phyloP scores from a whole-genome alignment of 352 stramenopile genomes.

The Aphanomyces cochlioides region DNA sequence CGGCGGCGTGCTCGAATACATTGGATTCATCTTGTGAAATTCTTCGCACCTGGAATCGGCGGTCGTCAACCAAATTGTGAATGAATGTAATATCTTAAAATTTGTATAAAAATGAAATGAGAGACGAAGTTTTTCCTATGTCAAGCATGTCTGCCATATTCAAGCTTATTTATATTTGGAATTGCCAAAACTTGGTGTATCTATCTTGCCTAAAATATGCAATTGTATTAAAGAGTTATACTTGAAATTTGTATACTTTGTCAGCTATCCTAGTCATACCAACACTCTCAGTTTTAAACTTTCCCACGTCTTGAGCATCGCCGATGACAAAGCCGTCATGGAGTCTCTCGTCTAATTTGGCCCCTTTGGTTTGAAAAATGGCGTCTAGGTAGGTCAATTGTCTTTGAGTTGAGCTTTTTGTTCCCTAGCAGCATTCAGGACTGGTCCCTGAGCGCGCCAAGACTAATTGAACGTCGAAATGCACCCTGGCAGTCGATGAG shows the following conservation, averaged over 20 bases:
- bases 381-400: no score
- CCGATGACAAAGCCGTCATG: no score
- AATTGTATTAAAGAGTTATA: background rate
- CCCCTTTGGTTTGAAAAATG: no score
- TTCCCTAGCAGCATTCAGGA: no score
- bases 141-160: background rate
- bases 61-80: background rate
- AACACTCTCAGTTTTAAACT: no score
- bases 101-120: background rate
- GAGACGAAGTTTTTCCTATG: background rate
- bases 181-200: background rate
- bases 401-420: no score
- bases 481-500: no score
- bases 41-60: conserved; percentile 12
- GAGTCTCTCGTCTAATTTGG: no score
- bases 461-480: no score
- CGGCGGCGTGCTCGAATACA: background rate
- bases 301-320: no score
- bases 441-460: no score
- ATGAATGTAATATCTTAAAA: conserved; percentile 5
- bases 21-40: background rate
- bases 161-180: background rate
- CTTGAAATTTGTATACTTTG: background rate
- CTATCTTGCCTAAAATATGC: background rate
- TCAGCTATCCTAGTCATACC: no score